Base-by-base conservation (phyloP, 371 early-diverging fungal species). In the Dinochytrium kinnereticum region DNA sequence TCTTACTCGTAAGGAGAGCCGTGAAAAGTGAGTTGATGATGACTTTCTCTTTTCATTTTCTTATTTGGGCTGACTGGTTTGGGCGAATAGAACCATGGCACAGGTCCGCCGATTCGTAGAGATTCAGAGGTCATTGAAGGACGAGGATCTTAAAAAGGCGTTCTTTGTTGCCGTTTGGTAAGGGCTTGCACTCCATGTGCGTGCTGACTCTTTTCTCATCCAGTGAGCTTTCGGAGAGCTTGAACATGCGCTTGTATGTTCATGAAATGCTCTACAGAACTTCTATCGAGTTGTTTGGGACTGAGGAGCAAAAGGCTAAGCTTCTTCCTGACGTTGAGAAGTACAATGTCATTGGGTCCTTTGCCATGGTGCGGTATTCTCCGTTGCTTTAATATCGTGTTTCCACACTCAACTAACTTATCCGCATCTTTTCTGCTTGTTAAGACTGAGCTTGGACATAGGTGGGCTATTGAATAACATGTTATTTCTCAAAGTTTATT, bases 201-300 rank as follows among this genome's bases (percentile, higher is more conserved):
- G 5, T 26, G 26, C 55, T 53, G 26, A 53, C 13, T 21, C 5
- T 53, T 7, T 55, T 44, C 34, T 30, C 36, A 30, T 36, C n/a
- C 24, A 73, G 82, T 34, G 75, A 82, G 28, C 88, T 89, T 66
- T 89, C 90, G 21, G 87, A 87, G 76, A 84, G 85, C 51, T 90
- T 82, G 71, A 82, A 82, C 7, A 90, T 91, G 90, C 86, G 88
- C 28, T 74, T 87, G 28, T 87, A 85, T 73, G 91, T 91, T 30
- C 87, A 89, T 49, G 86, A 85, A 33, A 74, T 83, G 30, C 75
- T 91, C 31, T 90, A 90, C 80, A 73, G 78, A 26, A 86, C 87
- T 33, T 86, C 89, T 0, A 68, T 92, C 59, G 70, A 75, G 40
- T 84, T 92, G 78, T 85, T 91, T 39, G 90, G 90, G 31, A 87